Evolutionary conservation across 176 grass and related monocot species (phyloP), one percentile per base, ranked within the genome.

Genomic region (Phoenix dactylifera): DNA sequence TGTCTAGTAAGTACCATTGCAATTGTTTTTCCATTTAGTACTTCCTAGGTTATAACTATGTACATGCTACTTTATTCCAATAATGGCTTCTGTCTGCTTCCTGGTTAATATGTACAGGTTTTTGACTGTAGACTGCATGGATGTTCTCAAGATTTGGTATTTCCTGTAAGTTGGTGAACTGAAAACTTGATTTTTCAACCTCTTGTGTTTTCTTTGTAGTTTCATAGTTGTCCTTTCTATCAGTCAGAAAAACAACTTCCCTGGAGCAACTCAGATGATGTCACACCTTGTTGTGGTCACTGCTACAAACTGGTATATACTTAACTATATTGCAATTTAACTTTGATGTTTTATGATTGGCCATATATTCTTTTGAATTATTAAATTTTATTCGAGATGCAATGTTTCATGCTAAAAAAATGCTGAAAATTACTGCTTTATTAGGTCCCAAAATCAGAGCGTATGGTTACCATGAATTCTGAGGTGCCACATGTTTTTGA

Each of bases 101-200:
- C 49, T 71, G 16, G 32, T 62, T 44, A 20, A 68, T 79, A 57
- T 59, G 69, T 24, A n/a, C 72, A 96, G 92, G 87, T 96, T 52
- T 96, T 96, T 80, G 87, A 96, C 82, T 96, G 92, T 76, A 96
- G 82, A 73, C 50, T 96, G 49, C 92, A 96, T 24, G 87, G 87
- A 22, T 96, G 92, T 72, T 96, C 92, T 75, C 92, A 96, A 77
- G 92, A 96, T 74, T 70, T 90, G 81, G 92, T 96, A 49, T 90
- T 88, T 79, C 87, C 92, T 85, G 87, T 90, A 87, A 91, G 90
- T 85, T 72, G 30, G 51, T 16, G 19, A 54, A 6, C 76, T 48
- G 35, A 54, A 64, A 51, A 56, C 25, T 87, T 76, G 62, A 74
- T 77, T 75, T 15, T 32, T 23, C 66, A 53, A 24, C 60, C 53